A percentile compares a stretch with the other conserved stretches of the same genome.
Conservation (phyloP, 257 asterid species). For the Solanum medicagineum region DNA sequence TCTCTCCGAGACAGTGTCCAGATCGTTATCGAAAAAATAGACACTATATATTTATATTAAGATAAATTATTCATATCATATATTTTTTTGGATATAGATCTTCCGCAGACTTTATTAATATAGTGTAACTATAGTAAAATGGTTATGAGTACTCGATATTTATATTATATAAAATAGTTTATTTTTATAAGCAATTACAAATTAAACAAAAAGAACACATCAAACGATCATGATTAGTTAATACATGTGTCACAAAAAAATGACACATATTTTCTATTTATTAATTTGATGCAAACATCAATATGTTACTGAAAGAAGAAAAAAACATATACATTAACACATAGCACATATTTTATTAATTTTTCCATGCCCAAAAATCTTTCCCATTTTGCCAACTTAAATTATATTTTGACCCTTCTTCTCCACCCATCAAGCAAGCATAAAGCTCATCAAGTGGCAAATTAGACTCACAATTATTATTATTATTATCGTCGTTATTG, state of each 20-base stretch:
- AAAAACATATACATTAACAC: neutral
- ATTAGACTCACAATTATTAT: neutral
- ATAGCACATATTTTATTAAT: neutral
- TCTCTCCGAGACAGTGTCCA: too few relatives aligned
- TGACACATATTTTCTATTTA: neutral
- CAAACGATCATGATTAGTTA: neutral
- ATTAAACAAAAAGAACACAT: neutral
- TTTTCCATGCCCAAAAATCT: neutral
- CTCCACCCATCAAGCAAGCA: slow-evolving; percentile 45
- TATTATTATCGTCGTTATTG: neutral
- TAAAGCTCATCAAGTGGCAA: slow-evolving; percentile 55
- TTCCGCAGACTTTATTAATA: too few relatives aligned
- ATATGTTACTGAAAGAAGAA: too few relatives aligned
- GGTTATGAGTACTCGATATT: accelerated
- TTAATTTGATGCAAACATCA: neutral
- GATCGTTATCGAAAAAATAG: too few relatives aligned
- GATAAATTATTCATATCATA: too few relatives aligned
- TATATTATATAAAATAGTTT: neutral
- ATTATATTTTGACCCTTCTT: slow-evolving; percentile 6
- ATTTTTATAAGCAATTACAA: neutral
- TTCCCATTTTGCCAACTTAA: neutral
- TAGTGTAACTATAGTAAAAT: neutral
- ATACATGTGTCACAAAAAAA: neutral
- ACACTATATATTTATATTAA: too few relatives aligned
- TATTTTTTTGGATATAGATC: too few relatives aligned